phyloP scores from a whole-genome alignment of 108 stramenopile species.

The Mediolabrus comicus region DNA sequence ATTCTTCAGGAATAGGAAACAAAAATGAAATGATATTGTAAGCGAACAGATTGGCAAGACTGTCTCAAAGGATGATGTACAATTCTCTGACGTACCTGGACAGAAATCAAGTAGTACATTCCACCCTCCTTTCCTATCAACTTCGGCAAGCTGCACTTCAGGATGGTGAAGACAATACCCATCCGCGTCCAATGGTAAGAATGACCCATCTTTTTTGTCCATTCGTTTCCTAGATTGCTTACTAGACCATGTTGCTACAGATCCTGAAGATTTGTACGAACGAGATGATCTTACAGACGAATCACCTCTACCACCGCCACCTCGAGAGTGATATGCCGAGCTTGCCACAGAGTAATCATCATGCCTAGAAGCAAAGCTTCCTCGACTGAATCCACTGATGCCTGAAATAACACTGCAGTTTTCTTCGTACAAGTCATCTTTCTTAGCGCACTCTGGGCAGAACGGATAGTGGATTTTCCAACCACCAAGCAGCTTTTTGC shows the following conservation, averaged over 20 bases:
- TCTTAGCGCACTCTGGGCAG: conserved; percentile 29
- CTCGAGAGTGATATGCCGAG: background rate
- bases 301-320: too few species aligned
- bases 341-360: background rate
- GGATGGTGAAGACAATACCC: conserved; percentile 27
- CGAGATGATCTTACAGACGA: conserved; percentile 1
- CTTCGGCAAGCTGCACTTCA: conserved; percentile 20
- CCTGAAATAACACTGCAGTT: background rate
- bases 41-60: background rate
- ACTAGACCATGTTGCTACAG: background rate
- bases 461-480: conserved; percentile 38
- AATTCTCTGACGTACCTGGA: background rate
- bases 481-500: conserved; percentile 31
- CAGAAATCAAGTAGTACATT: conserved; percentile 28
- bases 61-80: background rate
- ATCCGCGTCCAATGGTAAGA: conserved; percentile 21
- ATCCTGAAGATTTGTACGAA: background rate
- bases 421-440: background rate
- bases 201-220: conserved; percentile 6
- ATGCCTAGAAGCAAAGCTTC: conserved; percentile 4
- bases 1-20: background rate
- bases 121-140: conserved; percentile 15
- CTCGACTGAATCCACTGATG: conserved; percentile 18
- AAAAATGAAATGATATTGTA: background rate
- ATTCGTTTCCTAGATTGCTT: conserved; percentile 5